phyloP scores from a whole-genome alignment of 2,329 filamentous ascomycete species.

The Fusarium musae region DNA sequence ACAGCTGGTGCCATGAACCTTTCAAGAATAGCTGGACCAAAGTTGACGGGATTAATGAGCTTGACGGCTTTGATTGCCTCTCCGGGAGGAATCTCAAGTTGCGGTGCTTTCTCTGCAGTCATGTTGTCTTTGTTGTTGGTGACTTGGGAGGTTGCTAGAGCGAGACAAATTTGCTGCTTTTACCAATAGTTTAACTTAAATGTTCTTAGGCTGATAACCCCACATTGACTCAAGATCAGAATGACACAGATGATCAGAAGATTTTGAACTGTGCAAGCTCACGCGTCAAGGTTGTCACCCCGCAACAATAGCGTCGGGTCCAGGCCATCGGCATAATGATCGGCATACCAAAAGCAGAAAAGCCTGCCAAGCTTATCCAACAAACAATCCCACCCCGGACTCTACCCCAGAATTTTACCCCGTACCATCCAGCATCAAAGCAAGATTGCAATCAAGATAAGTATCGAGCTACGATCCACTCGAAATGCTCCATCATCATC shows the following conservation, averaged over 20 bases:
- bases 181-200: not conserved
- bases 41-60: slow-evolving; percentile 54
- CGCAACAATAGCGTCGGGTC: not conserved
- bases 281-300: not conserved
- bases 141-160: accelerated
- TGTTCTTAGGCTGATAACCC: not conserved
- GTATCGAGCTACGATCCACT: slow-evolving; percentile 17
- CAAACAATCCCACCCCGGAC: not conserved
- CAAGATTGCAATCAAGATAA: slow-evolving; percentile 20
- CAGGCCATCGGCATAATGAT: not conserved
- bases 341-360: slow-evolving; percentile 6
- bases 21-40: slow-evolving; percentile 52
- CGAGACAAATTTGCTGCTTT: not conserved
- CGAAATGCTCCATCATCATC: not conserved
- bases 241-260: not conserved
- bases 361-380: slow-evolving; percentile 2
- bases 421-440: not conserved
- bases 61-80: slow-evolving; percentile 38
- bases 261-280: not conserved
- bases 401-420: not conserved
- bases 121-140: not conserved
- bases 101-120: not conserved
- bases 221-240: not conserved
- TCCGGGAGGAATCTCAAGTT: slow-evolving; percentile 18
- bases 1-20: slow-evolving; percentile 54